phyloP scores from a whole-genome alignment of 2,329 filamentous ascomycete species.

The Hymenoscyphus fructigenus region DNA sequence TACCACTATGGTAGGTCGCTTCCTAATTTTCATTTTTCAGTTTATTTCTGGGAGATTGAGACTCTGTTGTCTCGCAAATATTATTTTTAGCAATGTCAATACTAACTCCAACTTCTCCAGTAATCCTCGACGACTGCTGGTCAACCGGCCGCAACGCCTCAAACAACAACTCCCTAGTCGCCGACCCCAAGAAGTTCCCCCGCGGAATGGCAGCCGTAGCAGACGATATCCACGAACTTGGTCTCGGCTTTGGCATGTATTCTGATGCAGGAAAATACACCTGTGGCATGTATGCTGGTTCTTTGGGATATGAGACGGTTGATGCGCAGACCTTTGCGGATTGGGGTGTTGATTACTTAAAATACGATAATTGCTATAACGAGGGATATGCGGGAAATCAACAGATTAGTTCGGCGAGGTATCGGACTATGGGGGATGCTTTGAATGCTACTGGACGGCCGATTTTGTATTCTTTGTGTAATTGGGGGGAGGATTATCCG shows the following conservation, averaged over 20 bases:
- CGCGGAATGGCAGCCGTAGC: constrained; percentile 48
- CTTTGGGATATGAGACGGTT: constrained; percentile 49
- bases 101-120: constrained; percentile 18
- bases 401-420: constrained; percentile 42
- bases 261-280: constrained; percentile 45
- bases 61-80: no score
- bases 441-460: constrained; percentile 39
- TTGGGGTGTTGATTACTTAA: constrained; percentile 53
- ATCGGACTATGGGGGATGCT: constrained; percentile 38
- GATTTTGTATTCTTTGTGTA: constrained; percentile 41
- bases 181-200: constrained; percentile 45
- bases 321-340: constrained; percentile 52
- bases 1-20: constrained; percentile 46
- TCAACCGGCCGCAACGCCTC: constrained; percentile 43
- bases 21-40: no score
- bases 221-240: constrained; percentile 47
- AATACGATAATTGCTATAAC: constrained; percentile 59
- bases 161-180: constrained; percentile 43
- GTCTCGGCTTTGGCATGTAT: constrained; percentile 54
- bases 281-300: constrained; percentile 44
- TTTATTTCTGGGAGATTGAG: no score
- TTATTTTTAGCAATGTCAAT: no score
- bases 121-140: constrained; percentile 57
- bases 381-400: constrained; percentile 49
- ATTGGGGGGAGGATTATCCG: constrained; percentile 52